Evolutionary conservation across 139 green algal species (phyloP).

Genomic region (Haematococcus sp.): DNA sequence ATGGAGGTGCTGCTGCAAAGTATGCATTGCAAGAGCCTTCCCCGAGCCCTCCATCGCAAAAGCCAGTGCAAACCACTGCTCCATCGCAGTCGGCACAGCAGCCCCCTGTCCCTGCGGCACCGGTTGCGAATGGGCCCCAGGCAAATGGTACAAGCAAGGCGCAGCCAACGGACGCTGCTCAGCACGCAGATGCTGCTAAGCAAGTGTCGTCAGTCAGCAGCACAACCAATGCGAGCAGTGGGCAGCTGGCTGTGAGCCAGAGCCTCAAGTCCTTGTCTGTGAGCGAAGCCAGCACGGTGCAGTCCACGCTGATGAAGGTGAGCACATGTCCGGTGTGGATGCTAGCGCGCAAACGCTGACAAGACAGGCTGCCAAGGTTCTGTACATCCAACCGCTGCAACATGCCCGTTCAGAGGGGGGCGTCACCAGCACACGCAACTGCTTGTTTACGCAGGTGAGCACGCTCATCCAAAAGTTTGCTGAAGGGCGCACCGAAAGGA

Average conservation of each 20-base stretch:
- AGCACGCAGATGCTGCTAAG: background rate
- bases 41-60: too few relatives aligned
- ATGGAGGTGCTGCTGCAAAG: too few relatives aligned
- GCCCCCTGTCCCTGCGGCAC: too few relatives aligned
- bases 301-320: conserved; percentile 44
- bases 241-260: conserved; percentile 18
- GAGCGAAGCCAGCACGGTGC: conserved; percentile 34
- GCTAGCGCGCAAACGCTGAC: background rate
- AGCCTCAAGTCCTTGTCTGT: conserved; percentile 26
- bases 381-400: background rate
- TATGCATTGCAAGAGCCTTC: too few relatives aligned
- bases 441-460: conserved; percentile 36
- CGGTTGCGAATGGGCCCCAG: too few relatives aligned
- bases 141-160: too few relatives aligned
- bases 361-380: background rate
- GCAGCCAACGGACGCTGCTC: background rate
- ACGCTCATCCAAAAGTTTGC: conserved; percentile 50
- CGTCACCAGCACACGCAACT: background rate
- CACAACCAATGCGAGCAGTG: background rate
- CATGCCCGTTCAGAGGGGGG: background rate
- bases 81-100: too few relatives aligned
- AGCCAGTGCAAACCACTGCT: too few relatives aligned
- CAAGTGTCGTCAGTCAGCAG: background rate
- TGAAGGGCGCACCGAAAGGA: conserved; percentile 42
- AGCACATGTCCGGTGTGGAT: background rate